Evolutionary conservation across 139 green algal species (phyloP), one percentile per base, ranked within the genome.

Genomic region (Chlamydomonas applanata): DNA sequence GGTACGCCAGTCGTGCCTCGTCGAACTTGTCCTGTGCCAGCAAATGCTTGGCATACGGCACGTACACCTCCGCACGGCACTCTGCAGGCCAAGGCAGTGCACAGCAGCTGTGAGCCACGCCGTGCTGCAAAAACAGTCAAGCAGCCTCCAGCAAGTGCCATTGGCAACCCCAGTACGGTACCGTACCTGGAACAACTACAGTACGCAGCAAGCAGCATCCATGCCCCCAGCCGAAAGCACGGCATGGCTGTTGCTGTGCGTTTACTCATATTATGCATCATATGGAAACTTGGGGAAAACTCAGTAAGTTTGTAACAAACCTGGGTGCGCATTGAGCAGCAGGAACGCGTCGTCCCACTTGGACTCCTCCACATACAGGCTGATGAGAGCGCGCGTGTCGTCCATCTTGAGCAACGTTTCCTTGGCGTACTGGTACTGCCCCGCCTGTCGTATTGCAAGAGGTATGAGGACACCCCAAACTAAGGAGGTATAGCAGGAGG

Each of bases 321-420:
- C 78, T 61, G 86, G 84, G 69, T 91, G 79, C 25, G 71, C 77
- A 36, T 84, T 68, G 35, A 89, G 75, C 74, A 93, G 72, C 65
- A 86, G 70, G 77, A 90, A 89, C 29, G 90, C 90, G 29, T 93
- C 87, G 7, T 93, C 87, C 90, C 90, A 94, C 79, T 81, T 82
- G 59, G 81, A 67, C 17, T 81, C 71, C 73, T 91, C 81, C 49
- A 92, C 85, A 56, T 86, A 80, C 57, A 94, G 68, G 71, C 72
- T 40, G 35, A 90, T 81, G 2, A 91, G 71, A 19, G 77, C 75
- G 61, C 83, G 76, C 25, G 79, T 77, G 83, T 90, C 77, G 65
- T 90, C 71, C 81, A 83, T 77, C 80, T 91, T 93, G 44, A 89
- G 71, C 74, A 92, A 83, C n/a, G 74, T 79, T 71, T 93, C 90